phyloP scores from a whole-genome alignment of 2,329 filamentous ascomycete genomes.

The Calonectria montana region DNA sequence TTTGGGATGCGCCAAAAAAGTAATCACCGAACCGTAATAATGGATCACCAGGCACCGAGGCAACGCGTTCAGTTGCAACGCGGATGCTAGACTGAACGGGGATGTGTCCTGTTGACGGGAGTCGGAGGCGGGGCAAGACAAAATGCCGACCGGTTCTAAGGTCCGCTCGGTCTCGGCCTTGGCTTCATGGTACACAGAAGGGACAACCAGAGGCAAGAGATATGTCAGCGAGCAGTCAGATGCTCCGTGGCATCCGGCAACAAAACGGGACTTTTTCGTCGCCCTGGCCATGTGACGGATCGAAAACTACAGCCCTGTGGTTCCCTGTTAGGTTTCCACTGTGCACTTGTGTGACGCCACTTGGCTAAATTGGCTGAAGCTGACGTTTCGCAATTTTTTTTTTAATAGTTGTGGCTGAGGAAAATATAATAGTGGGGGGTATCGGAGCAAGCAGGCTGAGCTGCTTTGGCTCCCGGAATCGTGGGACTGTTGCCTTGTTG shows the following conservation, averaged over 20 bases:
- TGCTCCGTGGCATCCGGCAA: constrained; percentile 42
- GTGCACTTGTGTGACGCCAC: constrained; percentile 15
- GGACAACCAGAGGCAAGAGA: constrained; percentile 29
- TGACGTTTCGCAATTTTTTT: constrained; percentile 28
- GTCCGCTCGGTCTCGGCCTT: constrained; percentile 39
- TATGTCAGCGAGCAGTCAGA: constrained; percentile 37
- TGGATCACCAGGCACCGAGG: background rate
- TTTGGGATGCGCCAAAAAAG: constrained; percentile 1
- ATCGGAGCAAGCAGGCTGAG: constrained; percentile 14
- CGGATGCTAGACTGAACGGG: constrained; percentile 21
- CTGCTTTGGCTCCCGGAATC: constrained; percentile 15
- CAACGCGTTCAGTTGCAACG: constrained; percentile 5
- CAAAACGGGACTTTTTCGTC: constrained; percentile 45
- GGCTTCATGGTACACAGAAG: background rate
- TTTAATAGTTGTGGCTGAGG: constrained; percentile 27
- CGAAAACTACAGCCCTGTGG: constrained; percentile 41
- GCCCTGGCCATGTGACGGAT: constrained; percentile 39
- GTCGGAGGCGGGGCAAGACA: constrained; percentile 31
- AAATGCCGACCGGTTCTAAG: constrained; percentile 35
- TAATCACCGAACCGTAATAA: constrained; percentile 23
- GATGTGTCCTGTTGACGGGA: constrained; percentile 14
- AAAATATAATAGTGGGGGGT: constrained; percentile 22
- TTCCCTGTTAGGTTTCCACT: constrained; percentile 20
- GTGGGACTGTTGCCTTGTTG: constrained; percentile 17
- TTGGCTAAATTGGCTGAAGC: constrained; percentile 22